Evolutionary conservation across 257 asterid species (phyloP), one percentile per base, ranked within the genome.

Genomic region (Scutellaria galericulata): DNA sequence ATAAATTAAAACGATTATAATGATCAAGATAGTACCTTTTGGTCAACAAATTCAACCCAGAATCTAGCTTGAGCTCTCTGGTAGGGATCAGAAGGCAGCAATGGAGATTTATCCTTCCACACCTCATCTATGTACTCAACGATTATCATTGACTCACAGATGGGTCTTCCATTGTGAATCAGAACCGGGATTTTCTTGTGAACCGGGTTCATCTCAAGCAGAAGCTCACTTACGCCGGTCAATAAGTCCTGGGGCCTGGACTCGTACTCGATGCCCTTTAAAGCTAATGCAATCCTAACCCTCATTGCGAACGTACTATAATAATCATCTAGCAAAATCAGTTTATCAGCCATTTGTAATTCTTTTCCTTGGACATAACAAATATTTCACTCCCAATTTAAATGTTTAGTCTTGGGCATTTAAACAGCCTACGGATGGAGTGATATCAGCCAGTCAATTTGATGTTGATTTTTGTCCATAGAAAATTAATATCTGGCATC

Each of bases 41-140:
- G 50, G 52, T 51, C 62, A 13, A 67, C 45, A 22, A 14, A 67
- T 15, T 67, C 62, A 5, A 18, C 62, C 72, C 72, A 67, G 47
- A 67, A 67, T 6, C 62, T 8, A 2, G 52, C 63, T 12, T 57
- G 63, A 10, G 63, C 63, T 57, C 63, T 57, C 63, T 57, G 42
- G 63, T 57, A 57, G 27, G 63, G 63, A 57, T 57, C 9, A 1
- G 41, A 31, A 10, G 63, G 63, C 62, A 56, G 6, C 41, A 56
- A 31, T 22, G 62, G 62, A 9, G 62, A 56, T 5, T 18, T 54
- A 7, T 8, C 35, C 11, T 54, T 54, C 60, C 60, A 54, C 35
- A 54, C 37, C 35, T 54, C 35, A 13, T 54, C 60, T 8, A 54
- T 15, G 35, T 54, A 54, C 60, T 54, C 6, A 15, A 54, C 35